phyloP scores from a whole-genome alignment of 2,329 filamentous ascomycete genomes.

The Xylariaceae sp. region DNA sequence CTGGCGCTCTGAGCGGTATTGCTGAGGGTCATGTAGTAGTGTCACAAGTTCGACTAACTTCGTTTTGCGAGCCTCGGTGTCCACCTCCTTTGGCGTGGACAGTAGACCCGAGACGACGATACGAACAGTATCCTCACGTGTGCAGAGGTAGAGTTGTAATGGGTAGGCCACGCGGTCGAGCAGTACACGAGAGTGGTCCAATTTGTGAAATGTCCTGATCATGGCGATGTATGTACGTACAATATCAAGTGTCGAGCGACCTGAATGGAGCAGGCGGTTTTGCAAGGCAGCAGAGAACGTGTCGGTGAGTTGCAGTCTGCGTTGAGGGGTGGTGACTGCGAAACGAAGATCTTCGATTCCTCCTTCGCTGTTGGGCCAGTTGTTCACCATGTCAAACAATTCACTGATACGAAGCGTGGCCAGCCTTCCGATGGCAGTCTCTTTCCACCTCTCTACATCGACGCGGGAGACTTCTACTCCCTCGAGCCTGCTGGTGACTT shows the following conservation, averaged over 20 bases:
- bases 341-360: slow-evolving; percentile 70
- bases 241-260: slow-evolving; percentile 69
- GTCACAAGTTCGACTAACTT: slow-evolving; percentile 62
- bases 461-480: slow-evolving; percentile 42
- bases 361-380: slow-evolving; percentile 66
- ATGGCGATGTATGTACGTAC: slow-evolving; percentile 72
- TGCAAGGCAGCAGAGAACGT: slow-evolving; percentile 62
- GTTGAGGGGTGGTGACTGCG: slow-evolving; percentile 61
- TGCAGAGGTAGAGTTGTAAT: slow-evolving; percentile 69
- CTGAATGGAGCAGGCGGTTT: slow-evolving; percentile 65
- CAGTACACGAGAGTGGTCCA: slow-evolving; percentile 73
- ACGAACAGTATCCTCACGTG: slow-evolving; percentile 69
- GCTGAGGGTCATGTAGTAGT: slow-evolving; percentile 57
- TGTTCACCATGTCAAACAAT: slow-evolving; percentile 72
- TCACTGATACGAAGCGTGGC: slow-evolving; percentile 64
- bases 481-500: slow-evolving; percentile 50
- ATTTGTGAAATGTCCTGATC: slow-evolving; percentile 68
- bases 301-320: slow-evolving; percentile 64
- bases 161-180: slow-evolving; percentile 68
- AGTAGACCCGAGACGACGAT: slow-evolving; percentile 72
- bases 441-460: slow-evolving; percentile 64
- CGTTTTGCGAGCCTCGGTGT: slow-evolving; percentile 36
- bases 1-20: slow-evolving; percentile 45
- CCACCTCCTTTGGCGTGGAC: slow-evolving; percentile 50
- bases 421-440: slow-evolving; percentile 62